Evolutionary conservation across 2,329 filamentous ascomycete genomes (phyloP).

Genomic region (Monosporascus sp.): DNA sequence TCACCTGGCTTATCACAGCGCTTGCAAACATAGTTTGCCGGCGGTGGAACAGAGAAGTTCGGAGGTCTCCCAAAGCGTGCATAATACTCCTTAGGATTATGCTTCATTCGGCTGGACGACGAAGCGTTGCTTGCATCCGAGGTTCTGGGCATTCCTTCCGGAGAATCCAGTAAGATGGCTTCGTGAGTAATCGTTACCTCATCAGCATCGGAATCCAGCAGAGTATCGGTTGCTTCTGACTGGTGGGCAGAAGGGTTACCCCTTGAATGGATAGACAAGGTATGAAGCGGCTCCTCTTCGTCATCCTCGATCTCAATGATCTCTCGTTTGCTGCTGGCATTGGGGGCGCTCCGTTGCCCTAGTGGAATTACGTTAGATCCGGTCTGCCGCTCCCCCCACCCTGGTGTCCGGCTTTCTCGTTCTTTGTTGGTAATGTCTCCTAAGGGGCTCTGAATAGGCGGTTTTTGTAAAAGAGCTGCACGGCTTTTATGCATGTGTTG

Average conservation of each 20-base stretch:
- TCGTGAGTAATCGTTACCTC: conserved; percentile 4
- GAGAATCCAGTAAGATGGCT: conserved; percentile 1
- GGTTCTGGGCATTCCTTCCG: background rate
- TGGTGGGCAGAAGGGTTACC: background rate
- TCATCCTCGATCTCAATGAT: conserved; percentile 2
- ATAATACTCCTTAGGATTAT: background rate
- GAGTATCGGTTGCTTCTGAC: background rate
- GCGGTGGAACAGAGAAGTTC: conserved; percentile 1
- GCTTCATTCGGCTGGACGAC: conserved; percentile 1
- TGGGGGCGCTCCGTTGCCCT: conserved; percentile 2
- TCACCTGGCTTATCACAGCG: conserved; percentile 28
- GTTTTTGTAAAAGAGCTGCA: conserved; percentile 2
- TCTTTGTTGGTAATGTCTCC: conserved; percentile 1
- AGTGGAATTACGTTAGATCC: conserved; percentile 12
- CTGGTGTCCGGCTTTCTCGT: background rate
- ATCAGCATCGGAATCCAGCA: background rate
- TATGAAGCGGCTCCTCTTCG: background rate
- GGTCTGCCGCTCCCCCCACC: conserved; percentile 3
- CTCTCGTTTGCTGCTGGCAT: background rate
- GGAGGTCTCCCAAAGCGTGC: background rate
- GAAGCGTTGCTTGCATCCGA: background rate
- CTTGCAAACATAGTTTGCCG: conserved; percentile 24
- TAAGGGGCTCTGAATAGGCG: background rate
- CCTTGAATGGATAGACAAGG: background rate
- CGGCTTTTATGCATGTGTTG: background rate